These are phyloP conservation scores for Phytophthora tubulina DNA, from an alignment of 352 stramenopile genomes.

Conservation along the genomic window DNA sequence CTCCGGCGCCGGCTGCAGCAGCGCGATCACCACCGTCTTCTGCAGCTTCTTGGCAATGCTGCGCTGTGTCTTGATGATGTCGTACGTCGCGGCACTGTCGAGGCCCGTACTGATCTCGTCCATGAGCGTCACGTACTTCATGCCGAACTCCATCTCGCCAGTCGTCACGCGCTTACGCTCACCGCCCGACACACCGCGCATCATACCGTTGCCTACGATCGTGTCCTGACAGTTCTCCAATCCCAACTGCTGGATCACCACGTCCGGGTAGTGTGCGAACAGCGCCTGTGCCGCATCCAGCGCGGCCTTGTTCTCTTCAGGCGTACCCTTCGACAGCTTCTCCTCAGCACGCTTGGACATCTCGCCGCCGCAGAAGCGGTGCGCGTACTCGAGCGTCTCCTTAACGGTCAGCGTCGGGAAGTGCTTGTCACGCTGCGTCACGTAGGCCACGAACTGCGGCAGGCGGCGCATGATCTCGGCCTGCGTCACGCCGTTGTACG, in stretches of 20 bases:
- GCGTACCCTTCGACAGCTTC: slow-evolving; percentile 51
- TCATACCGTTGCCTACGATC: slow-evolving; percentile 66
- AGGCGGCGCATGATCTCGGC: slow-evolving; percentile 40
- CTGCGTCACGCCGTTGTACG: slow-evolving; percentile 58
- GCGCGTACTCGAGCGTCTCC: slow-evolving; percentile 52
- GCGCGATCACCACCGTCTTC: slow-evolving; percentile 70
- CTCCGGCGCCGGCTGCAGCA: slow-evolving; percentile 85
- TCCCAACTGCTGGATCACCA: slow-evolving; percentile 34
- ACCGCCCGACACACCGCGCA: slow-evolving; percentile 74
- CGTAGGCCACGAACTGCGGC: slow-evolving; percentile 55
- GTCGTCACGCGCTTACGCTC: slow-evolving; percentile 80
- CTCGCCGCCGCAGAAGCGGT: slow-evolving; percentile 70
- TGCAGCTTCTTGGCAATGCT: slow-evolving; percentile 57
- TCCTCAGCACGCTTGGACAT: slow-evolving; percentile 48
- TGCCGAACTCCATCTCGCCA: slow-evolving; percentile 88
- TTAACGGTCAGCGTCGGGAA: slow-evolving; percentile 66
- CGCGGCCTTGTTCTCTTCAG: slow-evolving; percentile 42
- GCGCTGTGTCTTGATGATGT: slow-evolving; percentile 59
- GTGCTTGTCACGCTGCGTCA: slow-evolving; percentile 86
- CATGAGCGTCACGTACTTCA: slow-evolving; percentile 81
- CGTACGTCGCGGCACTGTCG: slow-evolving; percentile 64
- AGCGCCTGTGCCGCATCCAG: slow-evolving; percentile 29
- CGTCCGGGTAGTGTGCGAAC: slow-evolving; percentile 39
- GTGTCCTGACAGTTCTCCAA: slow-evolving; percentile 52
- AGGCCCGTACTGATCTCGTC: slow-evolving; percentile 83